These are phyloP conservation scores for Termitomyces bulborhizus DNA, from an alignment of 768 basidiomycete species.

Conservation along the genomic window DNA sequence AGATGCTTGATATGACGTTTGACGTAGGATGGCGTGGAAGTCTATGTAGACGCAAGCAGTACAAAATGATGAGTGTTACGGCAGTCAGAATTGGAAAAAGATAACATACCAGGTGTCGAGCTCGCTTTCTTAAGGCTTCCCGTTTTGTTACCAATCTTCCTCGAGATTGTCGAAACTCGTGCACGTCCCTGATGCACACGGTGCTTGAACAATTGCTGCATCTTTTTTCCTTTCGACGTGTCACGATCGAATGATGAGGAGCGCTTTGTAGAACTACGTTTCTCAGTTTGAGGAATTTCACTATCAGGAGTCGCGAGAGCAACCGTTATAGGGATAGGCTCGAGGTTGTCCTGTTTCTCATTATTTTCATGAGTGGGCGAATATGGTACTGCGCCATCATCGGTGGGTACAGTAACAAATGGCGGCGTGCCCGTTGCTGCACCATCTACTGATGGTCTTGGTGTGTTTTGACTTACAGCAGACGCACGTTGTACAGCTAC, in stretches of 20 bases:
- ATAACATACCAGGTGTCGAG: constrained; percentile 61
- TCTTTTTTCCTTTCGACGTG: constrained; percentile 59
- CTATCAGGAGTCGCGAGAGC: constrained; percentile 53
- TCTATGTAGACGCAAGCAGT: constrained; percentile 32
- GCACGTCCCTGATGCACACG: constrained; percentile 69
- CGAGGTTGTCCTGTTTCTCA: constrained; percentile 11
- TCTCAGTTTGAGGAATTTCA: constrained; percentile 7
- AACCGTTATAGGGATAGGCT: constrained; percentile 48
- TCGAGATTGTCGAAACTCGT: constrained; percentile 70
- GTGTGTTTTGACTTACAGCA: constrained; percentile 11
- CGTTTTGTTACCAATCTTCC: constrained; percentile 61
- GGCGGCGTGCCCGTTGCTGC: constrained; percentile 7
- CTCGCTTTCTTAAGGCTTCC: constrained; percentile 51
- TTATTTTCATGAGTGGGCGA: not conserved
- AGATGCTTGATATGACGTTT: constrained; percentile 60
- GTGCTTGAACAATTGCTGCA: constrained; percentile 70
- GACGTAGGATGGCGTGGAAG: constrained; percentile 60
- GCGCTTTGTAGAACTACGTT: constrained; percentile 19
- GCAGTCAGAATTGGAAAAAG: not conserved
- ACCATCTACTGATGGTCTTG: constrained; percentile 16
- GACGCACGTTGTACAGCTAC: constrained; percentile 53
- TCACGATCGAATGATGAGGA: constrained; percentile 35
- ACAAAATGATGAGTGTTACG: not conserved
- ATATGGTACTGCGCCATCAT: not conserved
- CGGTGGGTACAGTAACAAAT: not conserved